A percentile compares a stretch with the other conserved stretches of the same genome.
Conservation (phyloP, 495 filamentous ascomycete genomes). For the Zalerion maritima region DNA sequence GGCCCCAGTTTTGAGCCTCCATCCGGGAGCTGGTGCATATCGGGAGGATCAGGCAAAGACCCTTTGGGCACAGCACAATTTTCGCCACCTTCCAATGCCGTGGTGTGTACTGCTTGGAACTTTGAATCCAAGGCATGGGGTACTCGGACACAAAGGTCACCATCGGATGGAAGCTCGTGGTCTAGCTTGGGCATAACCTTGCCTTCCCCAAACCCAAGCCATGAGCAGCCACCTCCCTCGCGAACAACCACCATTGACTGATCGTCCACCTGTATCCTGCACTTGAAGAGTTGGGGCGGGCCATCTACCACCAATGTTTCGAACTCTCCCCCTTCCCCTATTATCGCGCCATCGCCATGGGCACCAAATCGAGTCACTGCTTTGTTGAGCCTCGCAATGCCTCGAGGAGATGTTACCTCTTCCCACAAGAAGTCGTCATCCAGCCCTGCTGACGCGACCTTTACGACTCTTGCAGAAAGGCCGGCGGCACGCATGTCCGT, state of each 20-base stretch:
- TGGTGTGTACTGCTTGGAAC: conserved; percentile 26
- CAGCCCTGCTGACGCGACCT: conserved; percentile 83
- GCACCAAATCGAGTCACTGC: conserved; percentile 56
- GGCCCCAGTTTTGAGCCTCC: too few relatives aligned
- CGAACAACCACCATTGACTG: conserved; percentile 34
- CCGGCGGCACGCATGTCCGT: conserved; percentile 66
- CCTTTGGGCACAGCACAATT: too few relatives aligned
- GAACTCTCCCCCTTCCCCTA: conserved; percentile 94
- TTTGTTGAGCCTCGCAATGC: conserved; percentile 39
- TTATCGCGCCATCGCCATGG: conserved; percentile 48
- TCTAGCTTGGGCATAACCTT: conserved; percentile 31
- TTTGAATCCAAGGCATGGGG: conserved; percentile 31
- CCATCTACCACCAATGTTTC: conserved; percentile 84
- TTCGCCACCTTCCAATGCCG: too few relatives aligned
- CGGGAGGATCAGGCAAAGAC: too few relatives aligned
- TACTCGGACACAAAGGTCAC: conserved; percentile 20
- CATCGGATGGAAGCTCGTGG: conserved; percentile 1
- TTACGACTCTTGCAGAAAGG: conserved; percentile 77
- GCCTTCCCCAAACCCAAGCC: conserved; percentile 44
- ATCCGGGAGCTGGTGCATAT: too few relatives aligned
- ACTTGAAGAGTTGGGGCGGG: conserved; percentile 54
- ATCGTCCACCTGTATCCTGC: conserved; percentile 48
- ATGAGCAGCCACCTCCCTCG: conserved; percentile 60
- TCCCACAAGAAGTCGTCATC: conserved; percentile 72
- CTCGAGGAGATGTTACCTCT: conserved; percentile 45